Evolutionary conservation across 345 rosid species (phyloP).

Genomic region (Camelina neglecta): DNA sequence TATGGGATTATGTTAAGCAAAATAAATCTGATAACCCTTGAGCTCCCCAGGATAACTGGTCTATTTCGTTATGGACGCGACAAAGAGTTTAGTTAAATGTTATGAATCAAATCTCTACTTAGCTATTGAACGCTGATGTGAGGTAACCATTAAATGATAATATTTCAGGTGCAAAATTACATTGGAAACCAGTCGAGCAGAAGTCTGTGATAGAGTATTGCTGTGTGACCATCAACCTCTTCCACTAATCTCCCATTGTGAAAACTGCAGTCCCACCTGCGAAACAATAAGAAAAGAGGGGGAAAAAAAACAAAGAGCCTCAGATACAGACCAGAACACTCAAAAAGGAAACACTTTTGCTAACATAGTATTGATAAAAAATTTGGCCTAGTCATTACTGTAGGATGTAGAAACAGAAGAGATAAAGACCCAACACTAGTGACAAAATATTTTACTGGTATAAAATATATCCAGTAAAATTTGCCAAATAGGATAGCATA

Average conservation of each 20-base stretch:
- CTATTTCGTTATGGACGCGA: constrained; percentile 1
- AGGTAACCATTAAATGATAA: constrained; percentile 2
- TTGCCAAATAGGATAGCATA: constrained; percentile 11
- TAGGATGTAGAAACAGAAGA: constrained; percentile 7
- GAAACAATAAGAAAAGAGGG: constrained; percentile 29
- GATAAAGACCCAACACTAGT: not conserved
- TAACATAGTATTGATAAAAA: not conserved
- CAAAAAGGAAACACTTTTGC: not conserved
- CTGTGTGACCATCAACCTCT: constrained; percentile 99
- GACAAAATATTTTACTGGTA: not conserved
- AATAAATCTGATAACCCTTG: constrained; percentile 17
- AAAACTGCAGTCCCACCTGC: constrained; percentile 99
- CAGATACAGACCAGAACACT: constrained; percentile 30
- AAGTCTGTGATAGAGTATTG: constrained; percentile 91
- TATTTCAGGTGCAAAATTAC: constrained; percentile 48
- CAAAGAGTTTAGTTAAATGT: not conserved
- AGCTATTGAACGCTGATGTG: not conserved
- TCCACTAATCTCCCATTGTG: constrained; percentile 94
- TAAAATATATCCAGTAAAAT: not conserved
- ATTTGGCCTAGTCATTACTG: not conserved
- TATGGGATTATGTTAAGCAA: not conserved
- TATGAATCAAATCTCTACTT: constrained; percentile 3
- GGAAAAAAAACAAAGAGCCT: constrained; percentile 11
- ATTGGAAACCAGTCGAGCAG: constrained; percentile 97
- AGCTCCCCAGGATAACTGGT: not conserved